phyloP scores from a whole-genome alignment of 176 grass and related monocot genomes.

The Triticum timopheevii region DNA sequence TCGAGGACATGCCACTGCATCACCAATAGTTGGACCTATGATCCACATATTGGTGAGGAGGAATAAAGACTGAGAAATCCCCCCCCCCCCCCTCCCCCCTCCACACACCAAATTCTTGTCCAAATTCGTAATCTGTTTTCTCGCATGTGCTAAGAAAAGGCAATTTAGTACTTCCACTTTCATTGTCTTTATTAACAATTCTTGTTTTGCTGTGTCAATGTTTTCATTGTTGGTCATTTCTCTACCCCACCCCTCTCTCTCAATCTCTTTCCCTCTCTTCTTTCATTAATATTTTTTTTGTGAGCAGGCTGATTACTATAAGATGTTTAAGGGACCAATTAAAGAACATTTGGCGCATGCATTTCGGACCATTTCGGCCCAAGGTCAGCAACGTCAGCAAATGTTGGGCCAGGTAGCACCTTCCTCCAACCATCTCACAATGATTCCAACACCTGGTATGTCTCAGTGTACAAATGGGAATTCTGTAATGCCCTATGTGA shows the following conservation, averaged over 20 bases:
- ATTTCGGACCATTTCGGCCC: background rate
- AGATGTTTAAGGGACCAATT: conserved; percentile 31
- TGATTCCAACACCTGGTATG: conserved; percentile 73
- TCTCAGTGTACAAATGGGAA: conserved; percentile 35
- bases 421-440: conserved; percentile 44
- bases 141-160: background rate
- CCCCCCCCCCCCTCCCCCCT: no score
- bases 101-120: background rate
- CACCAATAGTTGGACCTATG: background rate
- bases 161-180: conserved; percentile 25
- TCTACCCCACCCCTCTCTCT: background rate
- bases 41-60: background rate
- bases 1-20: background rate
- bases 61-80: no score
- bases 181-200: conserved; percentile 19
- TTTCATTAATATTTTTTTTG: background rate
- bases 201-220: background rate
- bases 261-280: background rate
- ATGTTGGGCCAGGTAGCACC: conserved; percentile 30
- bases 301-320: conserved; percentile 58
- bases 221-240: conserved; percentile 1
- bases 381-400: conserved; percentile 35
- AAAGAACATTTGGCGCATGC: conserved; percentile 17
- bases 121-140: background rate
- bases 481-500: conserved; percentile 24